These are phyloP conservation scores for Cytospora mali DNA, from an alignment of 2,329 filamentous ascomycete species.

Conservation along the genomic window DNA sequence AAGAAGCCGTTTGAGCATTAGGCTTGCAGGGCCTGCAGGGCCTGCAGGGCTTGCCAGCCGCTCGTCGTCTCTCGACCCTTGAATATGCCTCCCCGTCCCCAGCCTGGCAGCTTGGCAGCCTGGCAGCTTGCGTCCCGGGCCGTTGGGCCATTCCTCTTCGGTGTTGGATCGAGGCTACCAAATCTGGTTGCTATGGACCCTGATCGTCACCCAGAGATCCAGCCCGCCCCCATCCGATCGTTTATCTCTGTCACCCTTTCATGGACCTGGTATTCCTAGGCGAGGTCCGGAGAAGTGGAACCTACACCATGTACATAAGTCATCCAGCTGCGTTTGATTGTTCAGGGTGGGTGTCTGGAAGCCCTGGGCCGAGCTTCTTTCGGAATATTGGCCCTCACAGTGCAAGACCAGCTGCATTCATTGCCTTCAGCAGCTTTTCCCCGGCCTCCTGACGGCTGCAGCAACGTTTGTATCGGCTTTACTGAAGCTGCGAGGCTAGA, in stretches of 20 bases:
- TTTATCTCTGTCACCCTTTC: conserved; percentile 13
- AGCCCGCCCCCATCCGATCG: conserved; percentile 8
- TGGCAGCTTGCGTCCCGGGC: neutral
- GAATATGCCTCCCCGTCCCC: neutral
- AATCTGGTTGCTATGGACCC: conserved; percentile 7
- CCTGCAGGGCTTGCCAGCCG: no score
- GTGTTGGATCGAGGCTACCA: conserved; percentile 8
- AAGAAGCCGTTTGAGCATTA: neutral
- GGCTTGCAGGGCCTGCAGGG: no score
- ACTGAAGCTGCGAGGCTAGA: neutral
- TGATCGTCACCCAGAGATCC: conserved; percentile 13
- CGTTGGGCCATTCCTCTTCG: conserved; percentile 6
- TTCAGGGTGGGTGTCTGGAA: neutral
- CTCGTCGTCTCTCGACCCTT: neutral
- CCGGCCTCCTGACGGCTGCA: neutral
- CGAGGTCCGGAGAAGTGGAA: conserved; percentile 21
- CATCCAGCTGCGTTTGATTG: no score
- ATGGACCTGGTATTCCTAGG: conserved; percentile 17
- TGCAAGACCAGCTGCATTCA: neutral
- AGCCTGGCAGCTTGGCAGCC: neutral
- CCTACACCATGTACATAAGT: no score
- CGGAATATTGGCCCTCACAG: neutral
- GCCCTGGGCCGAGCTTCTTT: neutral
- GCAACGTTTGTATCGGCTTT: neutral
- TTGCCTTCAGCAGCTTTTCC: neutral